phyloP scores from a whole-genome alignment of 2,329 filamentous ascomycete species.

The Trichoderma sp. region DNA sequence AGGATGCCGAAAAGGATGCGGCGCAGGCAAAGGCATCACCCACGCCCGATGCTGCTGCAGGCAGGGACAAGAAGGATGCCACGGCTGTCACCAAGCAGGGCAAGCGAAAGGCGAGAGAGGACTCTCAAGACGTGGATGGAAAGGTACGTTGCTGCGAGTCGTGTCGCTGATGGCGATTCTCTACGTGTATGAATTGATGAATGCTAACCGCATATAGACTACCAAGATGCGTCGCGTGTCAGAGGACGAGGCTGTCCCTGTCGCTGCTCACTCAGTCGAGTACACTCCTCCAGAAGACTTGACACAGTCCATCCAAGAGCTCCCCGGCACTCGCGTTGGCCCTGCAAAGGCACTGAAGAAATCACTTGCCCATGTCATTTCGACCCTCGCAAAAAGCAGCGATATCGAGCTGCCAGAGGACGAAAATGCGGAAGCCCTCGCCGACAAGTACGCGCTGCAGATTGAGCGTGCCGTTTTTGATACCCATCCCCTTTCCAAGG shows the following conservation, averaged over 20 bases:
- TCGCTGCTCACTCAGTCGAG: slow-evolving; percentile 32
- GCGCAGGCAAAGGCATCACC: slow-evolving; percentile 47
- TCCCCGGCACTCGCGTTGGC: slow-evolving; percentile 67
- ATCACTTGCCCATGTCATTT: slow-evolving; percentile 67
- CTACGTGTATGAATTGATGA: not conserved
- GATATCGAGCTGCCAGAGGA: slow-evolving; percentile 66
- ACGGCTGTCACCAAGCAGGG: slow-evolving; percentile 49
- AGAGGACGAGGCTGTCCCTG: slow-evolving; percentile 49
- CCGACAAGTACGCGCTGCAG: slow-evolving; percentile 72
- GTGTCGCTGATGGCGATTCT: not conserved
- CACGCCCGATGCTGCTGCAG: slow-evolving; percentile 44
- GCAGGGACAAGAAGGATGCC: slow-evolving; percentile 56
- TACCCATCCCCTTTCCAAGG: slow-evolving; percentile 53
- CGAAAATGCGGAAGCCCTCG: slow-evolving; percentile 64
- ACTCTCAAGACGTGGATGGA: slow-evolving; percentile 55
- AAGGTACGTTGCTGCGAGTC: slow-evolving; percentile 48
- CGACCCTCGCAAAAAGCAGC: slow-evolving; percentile 67
- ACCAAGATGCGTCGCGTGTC: slow-evolving; percentile 58
- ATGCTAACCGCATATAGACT: slow-evolving; percentile 41
- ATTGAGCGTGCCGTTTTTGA: slow-evolving; percentile 75
- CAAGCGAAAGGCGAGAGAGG: slow-evolving; percentile 64
- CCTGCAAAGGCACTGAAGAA: slow-evolving; percentile 73
- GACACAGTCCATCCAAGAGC: slow-evolving; percentile 54
- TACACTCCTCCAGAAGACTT: slow-evolving; percentile 59
- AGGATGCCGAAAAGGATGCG: slow-evolving; percentile 58